Conservation (phyloP, 495 filamentous ascomycete genomes). For the Clavariopsis aquatica region DNA sequence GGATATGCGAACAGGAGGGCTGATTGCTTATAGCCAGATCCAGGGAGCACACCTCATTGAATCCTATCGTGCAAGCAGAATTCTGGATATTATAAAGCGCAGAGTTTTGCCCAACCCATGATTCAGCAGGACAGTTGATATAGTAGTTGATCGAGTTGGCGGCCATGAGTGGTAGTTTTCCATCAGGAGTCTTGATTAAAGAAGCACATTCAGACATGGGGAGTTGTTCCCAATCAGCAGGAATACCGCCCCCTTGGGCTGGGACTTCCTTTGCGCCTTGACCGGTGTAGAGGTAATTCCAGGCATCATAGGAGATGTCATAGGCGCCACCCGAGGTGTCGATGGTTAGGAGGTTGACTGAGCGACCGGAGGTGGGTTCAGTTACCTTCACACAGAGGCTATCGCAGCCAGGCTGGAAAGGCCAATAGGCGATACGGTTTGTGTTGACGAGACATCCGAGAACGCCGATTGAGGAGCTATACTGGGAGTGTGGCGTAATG, state of each 20-base stretch:
- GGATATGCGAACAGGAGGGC: slow-evolving; percentile 25
- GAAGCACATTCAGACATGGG: slow-evolving; percentile 15
- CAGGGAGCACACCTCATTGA: slow-evolving; percentile 22
- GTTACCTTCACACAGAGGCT: slow-evolving; percentile 20
- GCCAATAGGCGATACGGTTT: slow-evolving; percentile 33
- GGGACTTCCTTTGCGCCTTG: slow-evolving; percentile 11
- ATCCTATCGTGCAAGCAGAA: slow-evolving; percentile 27
- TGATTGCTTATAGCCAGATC: slow-evolving; percentile 32
- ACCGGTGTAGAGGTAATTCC: slow-evolving; percentile 32
- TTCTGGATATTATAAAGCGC: slow-evolving; percentile 30
- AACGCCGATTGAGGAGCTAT: slow-evolving; percentile 17
- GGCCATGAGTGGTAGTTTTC: slow-evolving; percentile 30
- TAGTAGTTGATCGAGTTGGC: slow-evolving; percentile 31
- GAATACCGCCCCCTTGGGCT: slow-evolving; percentile 25
- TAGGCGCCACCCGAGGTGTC: slow-evolving; percentile 30
- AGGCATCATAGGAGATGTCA: slow-evolving; percentile 34
- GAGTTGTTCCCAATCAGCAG: slow-evolving; percentile 15
- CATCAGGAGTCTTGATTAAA: slow-evolving; percentile 17
- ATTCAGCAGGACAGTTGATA: slow-evolving; percentile 15
- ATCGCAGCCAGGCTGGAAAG: slow-evolving; percentile 21
- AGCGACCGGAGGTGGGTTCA: slow-evolving; percentile 14
- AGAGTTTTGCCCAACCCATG: slow-evolving; percentile 23
- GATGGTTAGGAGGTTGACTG: slow-evolving; percentile 30
- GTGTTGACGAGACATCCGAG: slow-evolving; percentile 34
- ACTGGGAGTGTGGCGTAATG: slow-evolving; percentile 20